A percentile compares a stretch with the other conserved stretches of the same genome.
These are phyloP conservation scores for Auricularia auricula-judae DNA, from an alignment of 768 basidiomycete species.

Conservation along the genomic window DNA sequence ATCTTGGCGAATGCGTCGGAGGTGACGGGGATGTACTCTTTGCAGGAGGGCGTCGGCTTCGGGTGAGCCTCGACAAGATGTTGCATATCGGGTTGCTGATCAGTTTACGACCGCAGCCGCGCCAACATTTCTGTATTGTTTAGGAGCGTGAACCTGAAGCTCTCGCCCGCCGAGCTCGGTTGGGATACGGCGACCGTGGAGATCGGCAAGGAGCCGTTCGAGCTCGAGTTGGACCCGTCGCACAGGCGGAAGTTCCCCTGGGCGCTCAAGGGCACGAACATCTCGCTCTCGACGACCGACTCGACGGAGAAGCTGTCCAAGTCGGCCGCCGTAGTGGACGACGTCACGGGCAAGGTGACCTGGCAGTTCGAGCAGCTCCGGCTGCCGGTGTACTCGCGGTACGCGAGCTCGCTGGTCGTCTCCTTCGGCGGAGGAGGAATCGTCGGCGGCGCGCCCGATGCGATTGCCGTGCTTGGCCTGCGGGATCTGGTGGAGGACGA, in stretches of 20 bases:
- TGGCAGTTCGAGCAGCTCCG: slow-evolving; percentile 29
- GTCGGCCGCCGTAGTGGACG: slow-evolving; percentile 18
- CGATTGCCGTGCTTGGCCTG: slow-evolving; percentile 41
- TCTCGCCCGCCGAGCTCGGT: slow-evolving; percentile 47
- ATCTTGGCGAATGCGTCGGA: slow-evolving; percentile 41
- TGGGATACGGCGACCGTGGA: slow-evolving; percentile 66
- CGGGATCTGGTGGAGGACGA: slow-evolving; percentile 43
- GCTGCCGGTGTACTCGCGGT: slow-evolving; percentile 38
- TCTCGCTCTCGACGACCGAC: slow-evolving; percentile 24
- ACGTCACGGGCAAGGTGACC: slow-evolving; percentile 11
- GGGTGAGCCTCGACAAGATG: slow-evolving; percentile 13
- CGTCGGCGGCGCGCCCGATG: slow-evolving; percentile 21
- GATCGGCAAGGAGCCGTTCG: slow-evolving; percentile 12
- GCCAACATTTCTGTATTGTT: slow-evolving; percentile 56
- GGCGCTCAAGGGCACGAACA: slow-evolving; percentile 23
- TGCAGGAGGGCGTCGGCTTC: slow-evolving; percentile 59
- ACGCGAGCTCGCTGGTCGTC: slow-evolving; percentile 37
- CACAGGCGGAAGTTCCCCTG: slow-evolving; percentile 7
- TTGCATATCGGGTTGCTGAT: too few species aligned
- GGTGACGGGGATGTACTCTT: slow-evolving; percentile 46
- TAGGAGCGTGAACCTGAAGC: slow-evolving; percentile 48
- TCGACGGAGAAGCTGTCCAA: slow-evolving; percentile 27
- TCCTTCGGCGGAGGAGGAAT: slow-evolving; percentile 21
- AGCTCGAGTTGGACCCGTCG: neutral
- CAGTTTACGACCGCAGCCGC: slow-evolving; percentile 25